Conservation (phyloP, 164 flowering plant genomes). For the Magnolia officinalis region DNA sequence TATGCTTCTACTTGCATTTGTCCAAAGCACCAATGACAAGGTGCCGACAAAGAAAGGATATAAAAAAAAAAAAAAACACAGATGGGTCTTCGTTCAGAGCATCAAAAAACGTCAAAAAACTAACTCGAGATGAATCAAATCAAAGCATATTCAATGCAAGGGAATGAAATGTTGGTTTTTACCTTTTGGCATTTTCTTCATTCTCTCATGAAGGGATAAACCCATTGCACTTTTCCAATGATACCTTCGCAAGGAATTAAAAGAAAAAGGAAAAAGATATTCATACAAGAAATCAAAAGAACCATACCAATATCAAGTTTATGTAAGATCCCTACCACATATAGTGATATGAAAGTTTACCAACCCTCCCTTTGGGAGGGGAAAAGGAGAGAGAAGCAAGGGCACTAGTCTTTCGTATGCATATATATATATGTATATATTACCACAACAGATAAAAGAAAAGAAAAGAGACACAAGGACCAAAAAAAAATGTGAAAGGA, state of each 20-base stretch:
- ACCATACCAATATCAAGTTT: slow-evolving; percentile 4
- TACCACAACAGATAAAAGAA: background rate
- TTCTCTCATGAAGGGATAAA: background rate
- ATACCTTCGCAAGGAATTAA: background rate
- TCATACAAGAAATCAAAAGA: slow-evolving; percentile 9
- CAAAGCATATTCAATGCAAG: background rate
- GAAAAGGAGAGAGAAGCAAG: slow-evolving; percentile 8
- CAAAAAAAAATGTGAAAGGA: background rate
- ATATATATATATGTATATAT: background rate
- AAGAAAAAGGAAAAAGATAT: background rate
- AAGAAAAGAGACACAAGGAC: background rate
- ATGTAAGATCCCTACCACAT: slow-evolving; percentile 4
- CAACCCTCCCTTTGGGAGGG: slow-evolving; percentile 23
- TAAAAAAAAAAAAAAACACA: background rate
- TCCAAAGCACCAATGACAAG: background rate
- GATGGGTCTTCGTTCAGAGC: background rate
- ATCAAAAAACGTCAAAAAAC: background rate
- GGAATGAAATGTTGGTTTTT: background rate
- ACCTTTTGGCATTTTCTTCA: background rate
- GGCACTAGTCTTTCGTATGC: background rate
- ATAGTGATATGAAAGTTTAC: background rate
- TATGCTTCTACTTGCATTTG: background rate
- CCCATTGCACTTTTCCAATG: background rate
- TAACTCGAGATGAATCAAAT: no score
- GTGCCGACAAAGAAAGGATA: background rate